Percentiles rank a stretch among this genome's conserved stretches.
These are phyloP conservation scores for Fragaria ananassa DNA, from an alignment of 306 rosid species.

Conservation along the genomic window DNA sequence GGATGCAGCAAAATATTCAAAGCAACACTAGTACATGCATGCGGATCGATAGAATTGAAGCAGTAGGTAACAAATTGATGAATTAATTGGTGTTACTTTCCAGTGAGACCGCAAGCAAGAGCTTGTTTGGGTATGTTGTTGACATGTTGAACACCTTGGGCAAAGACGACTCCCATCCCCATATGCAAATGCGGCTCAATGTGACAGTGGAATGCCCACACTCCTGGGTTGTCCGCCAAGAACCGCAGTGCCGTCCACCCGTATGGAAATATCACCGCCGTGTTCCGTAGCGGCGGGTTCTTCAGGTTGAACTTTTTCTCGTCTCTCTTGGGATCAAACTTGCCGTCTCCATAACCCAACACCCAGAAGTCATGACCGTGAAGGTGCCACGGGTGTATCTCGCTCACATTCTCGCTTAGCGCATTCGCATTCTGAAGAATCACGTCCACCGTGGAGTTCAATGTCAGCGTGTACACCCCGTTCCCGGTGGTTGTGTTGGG, in stretches of 20 bases:
- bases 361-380: conserved; percentile 96
- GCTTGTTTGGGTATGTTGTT: too few species aligned
- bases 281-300: conserved; percentile 67
- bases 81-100: too few species aligned
- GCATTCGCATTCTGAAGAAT: conserved; percentile 68
- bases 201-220: conserved; percentile 86
- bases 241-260: conserved; percentile 86
- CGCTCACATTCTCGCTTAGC: conserved; percentile 37
- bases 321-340: conserved; percentile 31
- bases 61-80: too few species aligned
- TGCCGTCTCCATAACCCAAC: conserved; percentile 72
- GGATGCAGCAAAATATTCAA: too few species aligned
- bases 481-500: conserved; percentile 34
- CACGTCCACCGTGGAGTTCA: conserved; percentile 46
- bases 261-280: conserved; percentile 57
- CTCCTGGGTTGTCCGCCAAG: conserved; percentile 81
- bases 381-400: conserved; percentile 88
- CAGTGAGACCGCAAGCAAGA: too few species aligned
- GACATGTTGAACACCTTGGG: too few species aligned
- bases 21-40: too few species aligned
- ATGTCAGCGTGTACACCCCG: conserved; percentile 44
- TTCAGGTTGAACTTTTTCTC: conserved; percentile 48
- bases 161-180: conserved; percentile 58
- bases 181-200: conserved; percentile 86
- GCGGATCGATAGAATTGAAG: too few species aligned